phyloP scores from a whole-genome alignment of 2,329 filamentous ascomycete genomes.

The Didymella sp. region DNA sequence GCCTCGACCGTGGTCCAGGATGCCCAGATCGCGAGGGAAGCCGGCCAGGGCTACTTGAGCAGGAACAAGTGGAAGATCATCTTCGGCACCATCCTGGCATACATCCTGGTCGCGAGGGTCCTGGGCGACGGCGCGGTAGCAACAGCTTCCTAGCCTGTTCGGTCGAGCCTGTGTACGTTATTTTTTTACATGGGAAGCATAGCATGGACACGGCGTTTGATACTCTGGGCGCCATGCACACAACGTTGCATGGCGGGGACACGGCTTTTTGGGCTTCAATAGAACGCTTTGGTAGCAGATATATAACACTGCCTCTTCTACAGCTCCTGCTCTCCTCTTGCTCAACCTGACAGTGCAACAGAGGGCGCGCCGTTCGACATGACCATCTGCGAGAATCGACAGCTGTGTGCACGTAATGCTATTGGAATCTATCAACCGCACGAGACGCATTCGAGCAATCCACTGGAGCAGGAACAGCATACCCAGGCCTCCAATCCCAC shows the following conservation, averaged over 20 bases:
- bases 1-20: slow-evolving; percentile 74
- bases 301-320: too few species aligned
- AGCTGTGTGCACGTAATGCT: too few species aligned
- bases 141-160: background rate
- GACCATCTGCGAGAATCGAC: too few species aligned
- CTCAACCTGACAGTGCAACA: too few species aligned
- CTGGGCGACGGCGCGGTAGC: slow-evolving; percentile 60
- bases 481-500: background rate
- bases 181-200: background rate
- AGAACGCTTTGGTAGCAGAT: background rate
- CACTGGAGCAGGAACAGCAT: background rate
- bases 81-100: slow-evolving; percentile 75
- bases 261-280: background rate
- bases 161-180: too few species aligned
- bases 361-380: too few species aligned
- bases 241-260: background rate
- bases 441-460: too few species aligned
- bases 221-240: background rate
- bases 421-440: too few species aligned
- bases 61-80: slow-evolving; percentile 79
- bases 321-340: too few species aligned
- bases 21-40: slow-evolving; percentile 74
- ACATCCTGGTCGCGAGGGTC: slow-evolving; percentile 81
- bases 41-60: slow-evolving; percentile 81
- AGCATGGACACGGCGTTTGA: slow-evolving; percentile 16